Conservation (phyloP, 2,329 filamentous ascomycete species). For the Penicillium sp. region DNA sequence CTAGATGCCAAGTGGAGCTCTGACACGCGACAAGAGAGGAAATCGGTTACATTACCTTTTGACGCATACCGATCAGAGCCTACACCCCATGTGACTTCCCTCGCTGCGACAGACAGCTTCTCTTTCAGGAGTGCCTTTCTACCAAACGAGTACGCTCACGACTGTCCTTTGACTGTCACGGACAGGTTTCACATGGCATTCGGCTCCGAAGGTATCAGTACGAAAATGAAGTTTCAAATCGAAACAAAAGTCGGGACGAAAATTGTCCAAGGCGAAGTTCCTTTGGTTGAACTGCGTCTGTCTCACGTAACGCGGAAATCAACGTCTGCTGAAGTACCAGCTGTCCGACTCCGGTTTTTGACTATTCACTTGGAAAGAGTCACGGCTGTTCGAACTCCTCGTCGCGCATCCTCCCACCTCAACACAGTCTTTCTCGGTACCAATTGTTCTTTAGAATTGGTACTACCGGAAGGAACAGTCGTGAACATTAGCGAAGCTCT, state of each 20-base stretch:
- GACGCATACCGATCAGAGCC: neutral
- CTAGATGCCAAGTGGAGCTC: neutral
- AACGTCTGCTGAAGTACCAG: neutral
- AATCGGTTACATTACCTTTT: neutral
- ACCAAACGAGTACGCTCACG: neutral
- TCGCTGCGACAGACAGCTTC: neutral
- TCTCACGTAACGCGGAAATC: neutral
- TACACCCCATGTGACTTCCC: neutral
- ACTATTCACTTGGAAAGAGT: neutral
- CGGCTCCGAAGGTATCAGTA: neutral
- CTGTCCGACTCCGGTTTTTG: neutral
- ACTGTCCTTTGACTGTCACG: neutral
- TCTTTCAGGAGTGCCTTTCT: neutral
- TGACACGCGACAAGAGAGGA: neutral
- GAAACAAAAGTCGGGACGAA: neutral
- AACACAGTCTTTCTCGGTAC: neutral
- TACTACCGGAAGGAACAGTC: neutral
- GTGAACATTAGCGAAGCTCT: neutral
- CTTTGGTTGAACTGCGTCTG: neutral
- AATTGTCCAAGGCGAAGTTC: neutral
- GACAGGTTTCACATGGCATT: neutral
- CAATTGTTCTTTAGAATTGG: neutral
- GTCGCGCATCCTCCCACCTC: neutral
- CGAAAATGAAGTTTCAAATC: neutral
- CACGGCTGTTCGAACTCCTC: neutral